Conservation (phyloP, 1,284 basidiomycete genomes). For the Xerocomus nothofagi region DNA sequence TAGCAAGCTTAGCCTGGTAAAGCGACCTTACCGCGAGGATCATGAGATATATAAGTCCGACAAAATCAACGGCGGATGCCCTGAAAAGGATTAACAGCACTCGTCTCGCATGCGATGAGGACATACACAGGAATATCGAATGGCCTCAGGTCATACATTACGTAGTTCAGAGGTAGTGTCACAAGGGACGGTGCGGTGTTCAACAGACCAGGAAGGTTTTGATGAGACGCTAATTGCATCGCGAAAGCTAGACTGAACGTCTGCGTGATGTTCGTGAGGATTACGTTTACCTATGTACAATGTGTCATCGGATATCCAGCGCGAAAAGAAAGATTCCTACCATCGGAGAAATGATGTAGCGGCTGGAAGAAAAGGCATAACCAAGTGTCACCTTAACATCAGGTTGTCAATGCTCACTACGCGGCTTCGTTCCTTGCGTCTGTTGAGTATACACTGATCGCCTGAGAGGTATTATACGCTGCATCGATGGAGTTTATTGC, state of each 20-base stretch:
- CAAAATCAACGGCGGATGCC: conserved; percentile 70
- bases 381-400: background rate
- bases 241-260: conserved; percentile 41
- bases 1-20: conserved; percentile 34
- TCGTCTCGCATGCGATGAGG: background rate
- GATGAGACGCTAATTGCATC: conserved; percentile 34
- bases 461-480: conserved; percentile 38
- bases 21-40: conserved; percentile 50
- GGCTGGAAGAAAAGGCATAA: conserved; percentile 21
- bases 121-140: conserved; percentile 64
- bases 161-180: conserved; percentile 50
- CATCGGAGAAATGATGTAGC: conserved; percentile 26
- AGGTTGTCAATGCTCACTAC: conserved; percentile 40
- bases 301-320: background rate
- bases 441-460: conserved; percentile 37
- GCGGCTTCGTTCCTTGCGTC: conserved; percentile 45
- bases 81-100: conserved; percentile 36
- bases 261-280: conserved; percentile 25
- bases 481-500: conserved; percentile 34
- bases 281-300: conserved; percentile 15
- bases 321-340: conserved; percentile 3
- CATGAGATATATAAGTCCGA: conserved; percentile 74
- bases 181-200: conserved; percentile 59
- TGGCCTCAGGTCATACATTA: conserved; percentile 58
- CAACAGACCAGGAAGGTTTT: conserved; percentile 40